These are phyloP conservation scores for Fusarium nanum DNA, from an alignment of 2,329 filamentous ascomycete genomes.

Conservation along the genomic window DNA sequence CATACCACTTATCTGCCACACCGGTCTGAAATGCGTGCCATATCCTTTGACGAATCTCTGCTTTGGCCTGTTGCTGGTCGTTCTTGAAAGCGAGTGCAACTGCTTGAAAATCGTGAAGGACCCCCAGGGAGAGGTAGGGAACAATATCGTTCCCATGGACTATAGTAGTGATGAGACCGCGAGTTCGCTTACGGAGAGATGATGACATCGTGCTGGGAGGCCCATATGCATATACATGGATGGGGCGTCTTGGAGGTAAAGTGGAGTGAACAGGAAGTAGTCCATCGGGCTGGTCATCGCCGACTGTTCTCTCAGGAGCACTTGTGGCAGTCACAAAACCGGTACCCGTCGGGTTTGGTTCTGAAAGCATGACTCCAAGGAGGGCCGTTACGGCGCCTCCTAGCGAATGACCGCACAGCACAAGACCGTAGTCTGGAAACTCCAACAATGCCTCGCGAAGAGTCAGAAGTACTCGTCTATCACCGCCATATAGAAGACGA, in stretches of 20 bases:
- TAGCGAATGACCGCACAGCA: constrained; percentile 76
- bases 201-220: constrained; percentile 79
- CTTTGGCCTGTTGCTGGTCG: constrained; percentile 74
- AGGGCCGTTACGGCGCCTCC: constrained; percentile 77
- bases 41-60: constrained; percentile 73
- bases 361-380: constrained; percentile 76
- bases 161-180: constrained; percentile 79
- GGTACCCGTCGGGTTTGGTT: constrained; percentile 65
- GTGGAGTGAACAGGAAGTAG: constrained; percentile 54
- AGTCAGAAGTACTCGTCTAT: constrained; percentile 73
- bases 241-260: constrained; percentile 74
- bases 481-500: constrained; percentile 73
- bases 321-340: constrained; percentile 72
- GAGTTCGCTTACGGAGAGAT: constrained; percentile 74
- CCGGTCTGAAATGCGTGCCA: constrained; percentile 73
- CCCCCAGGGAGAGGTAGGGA: constrained; percentile 77
- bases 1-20: constrained; percentile 71
- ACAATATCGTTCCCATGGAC: constrained; percentile 80
- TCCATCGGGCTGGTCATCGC: constrained; percentile 47
- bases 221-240: constrained; percentile 84
- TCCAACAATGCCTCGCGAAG: constrained; percentile 73
- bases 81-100: constrained; percentile 78
- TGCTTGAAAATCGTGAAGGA: constrained; percentile 79
- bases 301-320: constrained; percentile 57
- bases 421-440: constrained; percentile 75